phyloP scores from a whole-genome alignment of 108 stramenopile genomes.

The Cylindrotheca fusiformis region DNA sequence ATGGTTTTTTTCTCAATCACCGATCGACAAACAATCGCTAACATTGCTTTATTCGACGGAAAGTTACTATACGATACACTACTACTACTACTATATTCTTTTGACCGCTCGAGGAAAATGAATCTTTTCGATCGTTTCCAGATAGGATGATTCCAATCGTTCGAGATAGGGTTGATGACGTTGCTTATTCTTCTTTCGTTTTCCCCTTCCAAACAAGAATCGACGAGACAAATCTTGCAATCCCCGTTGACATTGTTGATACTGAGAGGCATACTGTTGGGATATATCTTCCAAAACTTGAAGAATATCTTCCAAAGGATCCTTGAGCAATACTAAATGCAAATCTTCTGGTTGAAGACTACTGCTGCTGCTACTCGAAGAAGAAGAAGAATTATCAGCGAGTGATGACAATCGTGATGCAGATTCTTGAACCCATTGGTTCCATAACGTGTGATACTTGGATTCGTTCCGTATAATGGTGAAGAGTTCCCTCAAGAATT shows the following conservation, averaged over 20 bases:
- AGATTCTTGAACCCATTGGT: constrained; percentile 20
- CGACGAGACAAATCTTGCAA: background rate
- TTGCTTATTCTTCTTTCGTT: constrained; percentile 9
- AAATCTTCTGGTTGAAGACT: constrained; percentile 20
- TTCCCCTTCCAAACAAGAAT: constrained; percentile 13
- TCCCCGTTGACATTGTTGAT: background rate
- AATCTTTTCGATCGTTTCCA: background rate
- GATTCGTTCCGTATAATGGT: constrained; percentile 4
- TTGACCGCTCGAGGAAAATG: background rate
- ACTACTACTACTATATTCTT: background rate
- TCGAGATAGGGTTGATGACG: constrained; percentile 16
- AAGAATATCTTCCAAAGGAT: background rate
- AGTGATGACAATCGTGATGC: constrained; percentile 10
- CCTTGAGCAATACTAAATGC: constrained; percentile 20
- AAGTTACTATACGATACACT: too few relatives aligned
- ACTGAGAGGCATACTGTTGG: background rate
- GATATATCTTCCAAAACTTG: background rate
- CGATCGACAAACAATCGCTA: too few relatives aligned
- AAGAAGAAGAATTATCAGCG: background rate
- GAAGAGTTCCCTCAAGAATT: constrained; percentile 17
- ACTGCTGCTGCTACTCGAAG: too few relatives aligned
- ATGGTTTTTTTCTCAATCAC: too few relatives aligned
- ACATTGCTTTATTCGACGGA: too few relatives aligned
- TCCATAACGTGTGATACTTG: constrained; percentile 12
- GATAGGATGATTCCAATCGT: constrained; percentile 4